Evolutionary conservation across 805 yeast genomes (phyloP), one percentile per base, ranked within the genome.

Genomic region (Yarrowia alimentaria): DNA sequence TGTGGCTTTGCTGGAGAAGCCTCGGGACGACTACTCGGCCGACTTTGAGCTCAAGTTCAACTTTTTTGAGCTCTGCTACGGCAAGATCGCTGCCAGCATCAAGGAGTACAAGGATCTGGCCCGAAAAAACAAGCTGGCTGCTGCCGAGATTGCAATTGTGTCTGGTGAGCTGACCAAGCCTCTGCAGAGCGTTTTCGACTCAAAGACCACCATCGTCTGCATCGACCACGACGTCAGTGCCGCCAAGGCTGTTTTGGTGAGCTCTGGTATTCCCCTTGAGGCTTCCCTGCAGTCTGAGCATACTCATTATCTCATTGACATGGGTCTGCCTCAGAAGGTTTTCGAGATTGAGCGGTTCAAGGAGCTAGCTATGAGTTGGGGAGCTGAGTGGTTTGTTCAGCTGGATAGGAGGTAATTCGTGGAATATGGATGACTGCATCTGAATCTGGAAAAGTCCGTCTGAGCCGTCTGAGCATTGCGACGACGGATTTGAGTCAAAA

Each of bases 321-420:
- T 80, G 53, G 93, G 93, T 10, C 71, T 81, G 10, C 93, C 94
- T 2, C 72, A 70, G 61, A 74, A 69, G 59, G 78, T 77, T 33
- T 82, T 64, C 64, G 68, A 60, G 17, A 68, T 65, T 56, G 64
- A 71, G 28, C 47, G 53, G 31, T 64, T 75, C 60, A 60, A 76
- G 33, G 70, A 69, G 60, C 72, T 75, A 28, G 21, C 37, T 17
- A 18, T 43, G 18, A 30, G 28, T 4, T 43, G 50, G 50, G 50
- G 37, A 14, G 50, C 30, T 2, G 50, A 43, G 37, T 43, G 50
- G 50, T 43, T 29, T 11, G 37, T 30, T n/a, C 37, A 30, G 37
- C 7, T 43, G 21, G 37, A 30, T 20, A 18, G 21, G 37, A 6
- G 37, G 5, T 43, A 30, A 22, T 7, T 11, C 13, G 25, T 18